Base-by-base conservation (phyloP, 2,329 filamentous ascomycete species). In the Beauveria varroae region DNA sequence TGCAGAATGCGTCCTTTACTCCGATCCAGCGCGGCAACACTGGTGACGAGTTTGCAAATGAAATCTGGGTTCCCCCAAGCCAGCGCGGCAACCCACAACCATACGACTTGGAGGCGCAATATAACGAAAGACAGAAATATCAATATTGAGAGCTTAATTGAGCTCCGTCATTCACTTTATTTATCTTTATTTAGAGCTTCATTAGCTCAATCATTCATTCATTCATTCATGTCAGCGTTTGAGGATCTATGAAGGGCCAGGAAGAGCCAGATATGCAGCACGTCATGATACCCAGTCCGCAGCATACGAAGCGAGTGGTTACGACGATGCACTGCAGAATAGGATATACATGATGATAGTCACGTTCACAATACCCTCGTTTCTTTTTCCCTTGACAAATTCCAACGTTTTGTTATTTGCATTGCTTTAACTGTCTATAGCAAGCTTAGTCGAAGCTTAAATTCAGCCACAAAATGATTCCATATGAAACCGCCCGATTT, bases 41-140 rank as follows among this genome's bases (percentile, higher is more conserved):
- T 34, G 28, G 41, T 28, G 41, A 41, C 14, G 34, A 34, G 5
- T 18, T 51, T 52, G 18, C 37, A 30, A 62, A 57, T 9, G 57
- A 49, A 18, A 30, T 16, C n/a, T 53, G 57, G 51, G 26, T 43
- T 37, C 59, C 53, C 3, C 46, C 67, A 26, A 66, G 65, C 34
- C 65, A 67, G 53, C 65, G 69, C 44, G 66, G 65, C n/a, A 65
- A 64, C 37, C 69, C 69, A 10, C 75, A 73, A 54, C 73, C 70
- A 44, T 76, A 77, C 63, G 72, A 76, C 44, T 64, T 71, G 24
- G 75, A 76, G 62, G 68, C 71, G 18, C 75, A 76, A 57, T 46
- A 40, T 37, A 51, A 50, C 22, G 34, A 58, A 26, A 16, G 56
- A 43, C 28, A 9, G 44, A 49, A 34, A 18, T 50, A 58, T 18